Evolutionary conservation across 2,329 filamentous ascomycete species (phyloP).

Genomic region (Exophiala sideris): DNA sequence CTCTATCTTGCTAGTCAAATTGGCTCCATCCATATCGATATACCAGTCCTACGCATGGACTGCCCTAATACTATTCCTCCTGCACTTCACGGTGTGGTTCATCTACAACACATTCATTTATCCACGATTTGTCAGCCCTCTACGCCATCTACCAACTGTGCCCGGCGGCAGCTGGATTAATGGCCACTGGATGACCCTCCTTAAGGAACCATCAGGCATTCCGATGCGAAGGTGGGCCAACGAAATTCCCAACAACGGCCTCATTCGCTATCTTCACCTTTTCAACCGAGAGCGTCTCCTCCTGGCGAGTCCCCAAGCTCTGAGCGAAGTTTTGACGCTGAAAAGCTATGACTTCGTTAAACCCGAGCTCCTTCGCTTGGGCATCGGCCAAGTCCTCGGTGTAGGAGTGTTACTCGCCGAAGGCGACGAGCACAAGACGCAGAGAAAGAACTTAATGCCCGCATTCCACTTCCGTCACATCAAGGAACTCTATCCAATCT

Average conservation of each 20-base stretch:
- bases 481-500: conserved; percentile 78
- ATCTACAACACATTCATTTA: conserved; percentile 50
- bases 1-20: conserved; percentile 22
- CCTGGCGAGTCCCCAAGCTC: conserved; percentile 59
- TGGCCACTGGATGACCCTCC: conserved; percentile 42
- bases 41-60: conserved; percentile 31
- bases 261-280: conserved; percentile 64
- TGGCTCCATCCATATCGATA: conserved; percentile 32
- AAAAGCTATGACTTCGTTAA: conserved; percentile 70
- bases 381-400: conserved; percentile 39
- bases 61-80: conserved; percentile 24
- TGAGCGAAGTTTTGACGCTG: conserved; percentile 67
- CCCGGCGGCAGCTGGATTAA: conserved; percentile 44
- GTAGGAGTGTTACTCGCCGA: conserved; percentile 66
- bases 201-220: conserved; percentile 39
- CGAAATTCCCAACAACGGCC: conserved; percentile 62
- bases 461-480: conserved; percentile 83
- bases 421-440: conserved; percentile 80
- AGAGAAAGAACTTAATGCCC: conserved; percentile 74
- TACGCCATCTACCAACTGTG: conserved; percentile 56
- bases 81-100: conserved; percentile 27
- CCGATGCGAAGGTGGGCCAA: conserved; percentile 51
- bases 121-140: conserved; percentile 56
- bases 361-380: conserved; percentile 48
- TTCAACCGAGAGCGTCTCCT: conserved; percentile 64